Base-by-base conservation (phyloP, 2,329 filamentous ascomycete genomes). In the Arthrobotrys musiformis region DNA sequence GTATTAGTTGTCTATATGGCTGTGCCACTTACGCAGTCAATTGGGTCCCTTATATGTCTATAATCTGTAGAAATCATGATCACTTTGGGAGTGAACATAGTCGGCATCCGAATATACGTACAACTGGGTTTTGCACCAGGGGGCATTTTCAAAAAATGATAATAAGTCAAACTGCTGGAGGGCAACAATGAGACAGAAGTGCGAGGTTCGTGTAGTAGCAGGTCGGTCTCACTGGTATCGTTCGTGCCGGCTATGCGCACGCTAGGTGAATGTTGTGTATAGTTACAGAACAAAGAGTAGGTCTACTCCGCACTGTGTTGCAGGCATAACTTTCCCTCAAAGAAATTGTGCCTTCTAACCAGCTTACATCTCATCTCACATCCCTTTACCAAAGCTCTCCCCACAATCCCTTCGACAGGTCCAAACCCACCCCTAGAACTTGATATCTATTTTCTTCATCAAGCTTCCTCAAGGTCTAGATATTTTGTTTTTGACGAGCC, bases 231-330 rank as follows among this genome's bases (percentile, higher is more conserved):
- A 11, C 2, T n/a, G 22, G 22, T 48, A 15, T 24, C 15, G 9
- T 42, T 19, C 40, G 40, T 19, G 44, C 44, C 5, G 11, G 9
- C 15, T 11, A 26, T 11, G 26, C 19, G 44, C 44, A 26, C 44
- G 22, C 2, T 15, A 8, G 11, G 22, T 1, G 19, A 4, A 11
- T 26, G 5, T 26, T 48, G 44, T 48, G 44, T 48, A 48, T 48
- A 19, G 15, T n/a, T n/a, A n/a, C 8, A 26, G 44, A 48, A 48
- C 44, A 48, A 48, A 56, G 30, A 35, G 28, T 28, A 9, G 2
- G 50, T n/a, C n/a, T n/a, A n/a, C 50, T 56, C 50, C 30, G 11
- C n/a, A n/a, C 50, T 56, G 50, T 56, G 50, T 56, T 35, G 50
- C 26, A 17, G 17, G 26, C 26, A 13, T 15, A 4, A 9, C 50